Evolutionary conservation across 257 asterid genomes (phyloP).

Genomic region (Rubia yunnanensis): DNA sequence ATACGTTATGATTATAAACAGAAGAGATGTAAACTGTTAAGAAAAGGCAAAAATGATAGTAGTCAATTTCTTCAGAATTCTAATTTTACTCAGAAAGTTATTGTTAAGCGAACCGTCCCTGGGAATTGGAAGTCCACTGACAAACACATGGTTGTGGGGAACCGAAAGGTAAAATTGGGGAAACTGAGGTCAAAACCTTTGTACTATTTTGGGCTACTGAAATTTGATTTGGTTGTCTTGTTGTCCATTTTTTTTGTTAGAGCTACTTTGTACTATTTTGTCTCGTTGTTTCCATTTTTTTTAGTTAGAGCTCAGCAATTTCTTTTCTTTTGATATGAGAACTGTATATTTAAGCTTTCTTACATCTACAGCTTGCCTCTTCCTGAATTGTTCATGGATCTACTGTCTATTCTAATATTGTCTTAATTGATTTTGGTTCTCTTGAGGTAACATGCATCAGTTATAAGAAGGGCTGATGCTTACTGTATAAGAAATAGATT

Average conservation of each 20-base stretch:
- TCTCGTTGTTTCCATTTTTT: conserved; percentile 6
- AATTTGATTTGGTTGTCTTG: conserved; percentile 14
- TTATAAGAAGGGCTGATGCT: neutral
- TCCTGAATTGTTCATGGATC: neutral
- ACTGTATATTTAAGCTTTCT: neutral
- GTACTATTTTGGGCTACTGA: conserved; percentile 25
- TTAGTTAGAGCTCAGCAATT: neutral
- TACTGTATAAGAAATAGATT: neutral
- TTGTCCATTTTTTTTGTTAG: conserved; percentile 1
- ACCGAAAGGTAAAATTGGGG: conserved; percentile 49
- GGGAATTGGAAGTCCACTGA: conserved; percentile 38
- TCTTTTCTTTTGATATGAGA: conserved; percentile 4
- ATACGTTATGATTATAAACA: conserved; percentile 21
- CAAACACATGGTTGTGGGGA: conserved; percentile 27
- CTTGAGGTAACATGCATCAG: neutral
- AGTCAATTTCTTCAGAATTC: conserved; percentile 24
- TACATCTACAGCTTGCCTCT: neutral
- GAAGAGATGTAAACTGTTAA: conserved; percentile 17
- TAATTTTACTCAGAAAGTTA: conserved; percentile 20
- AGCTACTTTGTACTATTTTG: conserved; percentile 26
- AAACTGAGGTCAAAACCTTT: conserved; percentile 21
- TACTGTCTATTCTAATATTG: neutral
- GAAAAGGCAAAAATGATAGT: conserved; percentile 14
- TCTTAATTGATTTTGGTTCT: neutral
- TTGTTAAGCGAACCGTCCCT: conserved; percentile 18